Evolutionary conservation across 2,329 filamentous ascomycete genomes (phyloP).

Genomic region (Ploettnerulaceae sp.): DNA sequence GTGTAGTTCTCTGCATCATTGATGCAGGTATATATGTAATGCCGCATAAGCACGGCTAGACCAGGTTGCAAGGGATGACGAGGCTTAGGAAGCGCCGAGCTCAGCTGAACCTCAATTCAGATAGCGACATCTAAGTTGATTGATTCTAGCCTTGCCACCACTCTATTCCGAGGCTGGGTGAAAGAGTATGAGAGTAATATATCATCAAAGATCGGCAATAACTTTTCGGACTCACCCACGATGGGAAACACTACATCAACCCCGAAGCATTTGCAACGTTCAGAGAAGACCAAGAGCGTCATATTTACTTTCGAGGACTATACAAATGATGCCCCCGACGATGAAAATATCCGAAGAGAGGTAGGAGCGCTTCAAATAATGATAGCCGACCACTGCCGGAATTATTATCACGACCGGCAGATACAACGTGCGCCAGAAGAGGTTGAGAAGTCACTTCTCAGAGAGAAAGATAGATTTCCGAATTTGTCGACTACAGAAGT

Average conservation of each 20-base stretch:
- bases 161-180: not conserved
- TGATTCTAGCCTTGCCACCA: not conserved
- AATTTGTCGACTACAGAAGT: constrained; percentile 5
- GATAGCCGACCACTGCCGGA: constrained; percentile 4
- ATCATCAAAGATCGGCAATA: not conserved
- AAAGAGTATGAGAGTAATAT: not conserved
- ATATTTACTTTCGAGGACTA: constrained; percentile 12
- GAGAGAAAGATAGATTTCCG: constrained; percentile 5
- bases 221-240: not conserved
- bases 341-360: constrained; percentile 10
- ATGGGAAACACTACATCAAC: constrained; percentile 8
- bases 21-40: constrained; percentile 5
- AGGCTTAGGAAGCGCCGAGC: not conserved
- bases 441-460: constrained; percentile 3
- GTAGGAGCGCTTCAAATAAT: not conserved
- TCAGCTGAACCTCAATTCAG: not conserved
- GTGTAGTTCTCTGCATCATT: not conserved
- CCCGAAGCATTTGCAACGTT: constrained; percentile 8
- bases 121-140: not conserved
- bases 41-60: constrained; percentile 1
- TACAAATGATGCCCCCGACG: constrained; percentile 9
- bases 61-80: not conserved
- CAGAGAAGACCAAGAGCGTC: constrained; percentile 9
- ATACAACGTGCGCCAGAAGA: constrained; percentile 2
- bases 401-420: constrained; percentile 6